These are phyloP conservation scores for Entomortierella parvispora DNA, from an alignment of 192 early-diverging fungal species.

Conservation along the genomic window DNA sequence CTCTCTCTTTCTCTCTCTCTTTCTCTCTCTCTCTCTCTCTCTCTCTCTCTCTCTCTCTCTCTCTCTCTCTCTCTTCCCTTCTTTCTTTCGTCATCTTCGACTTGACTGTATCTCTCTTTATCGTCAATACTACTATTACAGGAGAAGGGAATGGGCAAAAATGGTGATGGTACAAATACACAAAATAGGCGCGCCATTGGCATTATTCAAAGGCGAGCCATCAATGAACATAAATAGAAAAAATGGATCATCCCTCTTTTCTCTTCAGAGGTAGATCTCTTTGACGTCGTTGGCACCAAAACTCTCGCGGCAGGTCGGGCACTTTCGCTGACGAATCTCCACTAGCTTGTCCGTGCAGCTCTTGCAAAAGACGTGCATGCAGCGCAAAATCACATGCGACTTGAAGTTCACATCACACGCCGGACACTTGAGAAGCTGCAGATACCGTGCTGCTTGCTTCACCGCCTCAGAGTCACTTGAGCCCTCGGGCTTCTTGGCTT, in stretches of 20 bases:
- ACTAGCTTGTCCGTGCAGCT: slow-evolving; percentile 87
- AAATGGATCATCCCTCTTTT: neutral
- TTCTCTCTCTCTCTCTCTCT: neutral
- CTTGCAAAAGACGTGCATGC: slow-evolving; percentile 98
- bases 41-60: no score
- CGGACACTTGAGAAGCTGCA: slow-evolving; percentile 91
- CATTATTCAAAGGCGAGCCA: neutral
- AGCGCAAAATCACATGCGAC: slow-evolving; percentile 80
- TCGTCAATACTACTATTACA: neutral
- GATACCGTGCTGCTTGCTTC: slow-evolving; percentile 42
- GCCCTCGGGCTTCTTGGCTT: slow-evolving; percentile 66
- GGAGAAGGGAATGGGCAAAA: neutral
- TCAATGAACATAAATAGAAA: no score
- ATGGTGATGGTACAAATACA: neutral
- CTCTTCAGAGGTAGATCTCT: slow-evolving; percentile 77
- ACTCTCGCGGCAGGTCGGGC: slow-evolving; percentile 88
- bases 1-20: slow-evolving; percentile 1
- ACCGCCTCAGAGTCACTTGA: slow-evolving; percentile 22
- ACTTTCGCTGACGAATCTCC: slow-evolving; percentile 92
- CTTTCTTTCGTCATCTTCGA: no score
- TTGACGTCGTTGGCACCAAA: slow-evolving; percentile 87
- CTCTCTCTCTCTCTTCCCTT: no score
- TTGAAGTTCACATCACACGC: slow-evolving; percentile 91
- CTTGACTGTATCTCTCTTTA: neutral
- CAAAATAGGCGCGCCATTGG: neutral